Conservation (phyloP, 2,329 filamentous ascomycete genomes). For the Trichoderma sp. region DNA sequence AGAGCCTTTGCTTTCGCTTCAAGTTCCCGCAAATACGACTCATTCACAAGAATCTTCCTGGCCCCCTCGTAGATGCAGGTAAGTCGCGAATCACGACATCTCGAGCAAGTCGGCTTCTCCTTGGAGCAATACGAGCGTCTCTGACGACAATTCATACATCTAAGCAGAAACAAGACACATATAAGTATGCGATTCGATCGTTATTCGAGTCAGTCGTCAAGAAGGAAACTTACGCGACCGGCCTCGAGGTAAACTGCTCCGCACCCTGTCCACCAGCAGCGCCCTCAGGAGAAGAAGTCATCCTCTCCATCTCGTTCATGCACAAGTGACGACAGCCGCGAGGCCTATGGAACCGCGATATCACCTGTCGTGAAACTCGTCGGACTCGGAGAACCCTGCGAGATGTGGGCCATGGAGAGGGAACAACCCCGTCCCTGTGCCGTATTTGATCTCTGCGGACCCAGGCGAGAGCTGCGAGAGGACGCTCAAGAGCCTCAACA, state of each 20-base stretch:
- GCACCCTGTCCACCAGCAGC: conserved; percentile 1
- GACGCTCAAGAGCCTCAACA: conserved; percentile 11
- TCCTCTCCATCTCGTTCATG: conserved; percentile 5
- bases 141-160: conserved; percentile 42
- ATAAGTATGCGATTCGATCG: not conserved
- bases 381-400: conserved; percentile 4
- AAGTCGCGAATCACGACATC: conserved; percentile 39
- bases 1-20: conserved; percentile 40
- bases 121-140: conserved; percentile 44
- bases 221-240: conserved; percentile 35
- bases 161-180: conserved; percentile 27
- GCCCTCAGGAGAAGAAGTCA: conserved; percentile 12
- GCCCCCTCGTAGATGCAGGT: conserved; percentile 43
- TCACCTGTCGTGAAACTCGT: not conserved
- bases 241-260: conserved; percentile 33
- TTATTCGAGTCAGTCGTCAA: not conserved
- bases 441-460: conserved; percentile 18
- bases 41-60: conserved; percentile 42
- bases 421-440: not conserved
- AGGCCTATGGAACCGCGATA: not conserved
- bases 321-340: not conserved
- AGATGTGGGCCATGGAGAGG: conserved; percentile 13
- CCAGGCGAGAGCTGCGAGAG: not conserved
- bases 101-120: conserved; percentile 41
- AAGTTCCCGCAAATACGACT: conserved; percentile 41